Conservation (phyloP, 768 basidiomycete species). For the Megacollybia marginata region DNA sequence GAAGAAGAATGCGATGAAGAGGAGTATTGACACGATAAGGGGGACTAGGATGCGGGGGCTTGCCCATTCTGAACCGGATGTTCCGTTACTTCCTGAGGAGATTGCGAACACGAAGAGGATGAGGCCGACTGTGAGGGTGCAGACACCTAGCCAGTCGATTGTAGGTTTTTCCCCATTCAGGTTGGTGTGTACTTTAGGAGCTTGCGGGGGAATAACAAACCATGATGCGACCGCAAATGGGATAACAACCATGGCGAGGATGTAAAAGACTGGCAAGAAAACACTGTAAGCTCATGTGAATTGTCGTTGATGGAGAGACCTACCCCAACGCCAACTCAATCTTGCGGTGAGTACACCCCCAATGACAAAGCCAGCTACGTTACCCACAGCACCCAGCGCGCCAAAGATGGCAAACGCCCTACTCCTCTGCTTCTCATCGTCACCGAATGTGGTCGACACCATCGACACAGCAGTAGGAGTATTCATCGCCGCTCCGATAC, state of each 20-base stretch:
- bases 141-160: not conserved
- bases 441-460: conserved; percentile 1
- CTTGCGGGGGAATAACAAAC: not conserved
- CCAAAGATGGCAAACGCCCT: not conserved
- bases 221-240: not conserved
- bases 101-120: conserved; percentile 27
- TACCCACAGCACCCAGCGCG: not conserved
- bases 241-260: not conserved
- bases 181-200: not conserved
- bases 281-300: no score
- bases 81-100: conserved; percentile 16
- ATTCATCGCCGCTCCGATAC: conserved; percentile 8
- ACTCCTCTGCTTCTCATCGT: not conserved
- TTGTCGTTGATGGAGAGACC: not conserved
- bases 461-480: conserved; percentile 5
- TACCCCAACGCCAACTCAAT: not conserved
- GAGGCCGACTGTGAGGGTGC: conserved; percentile 5
- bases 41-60: conserved; percentile 30
- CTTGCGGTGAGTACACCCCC: not conserved
- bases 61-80: conserved; percentile 30
- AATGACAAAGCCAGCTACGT: not conserved
- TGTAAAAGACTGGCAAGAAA: not conserved
- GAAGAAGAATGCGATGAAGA: not conserved
- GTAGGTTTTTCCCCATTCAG: not conserved
- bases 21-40: conserved; percentile 30